Base-by-base conservation (phyloP, 2,329 filamentous ascomycete genomes). In the Piedraia hortae region DNA sequence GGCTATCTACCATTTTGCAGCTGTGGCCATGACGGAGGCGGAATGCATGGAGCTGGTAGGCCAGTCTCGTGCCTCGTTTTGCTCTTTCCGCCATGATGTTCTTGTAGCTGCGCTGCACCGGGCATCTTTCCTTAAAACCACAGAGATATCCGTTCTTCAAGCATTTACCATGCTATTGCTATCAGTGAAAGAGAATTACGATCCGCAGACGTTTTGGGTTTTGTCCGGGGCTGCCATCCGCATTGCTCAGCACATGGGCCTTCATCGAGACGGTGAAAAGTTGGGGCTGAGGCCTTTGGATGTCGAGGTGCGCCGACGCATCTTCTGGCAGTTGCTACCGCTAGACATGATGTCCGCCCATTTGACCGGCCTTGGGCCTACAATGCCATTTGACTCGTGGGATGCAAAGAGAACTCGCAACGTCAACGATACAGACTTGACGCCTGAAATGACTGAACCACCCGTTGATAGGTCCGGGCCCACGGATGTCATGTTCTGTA, bases 41-140 rank as follows among this genome's bases (percentile, higher is more conserved):
- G 50, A 63, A 19, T 59, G 54, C 30, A 30, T 43, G 16, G 31
- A 42, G 7, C 32, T 42, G 3, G 45, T 63, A 18, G 54, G 54
- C 5, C 50, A 58, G 36, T 48, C 55, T n/a, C 51, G 58, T 21
- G 20, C 52, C 24, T 69, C 59, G 29, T 55, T 36, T 1, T 27
- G 28, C 14, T 29, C 24, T 19, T 19, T 26, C 14, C 39, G 34
- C 14, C 30, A 36, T 15, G 29, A 50, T 10, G 66, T 56, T 1
- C 48, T 58, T 2, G 63, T 70, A 29, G 60, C 70, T 31, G 63
- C 68, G 2, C 48, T 77, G 10, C 50, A 66, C 16, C 67, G 66
- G 29, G 65, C 62, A 2, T 56, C 59, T 6, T 68, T 74, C 31
- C 59, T 77, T 44, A 55, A 62, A 13, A 60, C 60, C 7, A 59